These are phyloP conservation scores for Phialocephala subalpina DNA, from an alignment of 2,329 filamentous ascomycete genomes.

Conservation along the genomic window DNA sequence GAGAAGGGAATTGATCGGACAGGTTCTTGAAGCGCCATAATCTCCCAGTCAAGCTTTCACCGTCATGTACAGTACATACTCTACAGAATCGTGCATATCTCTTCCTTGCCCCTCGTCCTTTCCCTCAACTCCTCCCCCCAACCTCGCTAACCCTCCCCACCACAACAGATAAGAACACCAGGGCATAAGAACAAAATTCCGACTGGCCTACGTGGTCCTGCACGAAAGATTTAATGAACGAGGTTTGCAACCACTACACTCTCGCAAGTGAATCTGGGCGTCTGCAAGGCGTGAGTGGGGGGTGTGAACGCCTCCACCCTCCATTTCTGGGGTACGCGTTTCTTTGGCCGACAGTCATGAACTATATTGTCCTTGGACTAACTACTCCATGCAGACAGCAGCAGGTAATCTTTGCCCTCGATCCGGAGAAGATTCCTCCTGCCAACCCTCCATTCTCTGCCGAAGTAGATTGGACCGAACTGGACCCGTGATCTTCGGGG, in stretches of 20 bases:
- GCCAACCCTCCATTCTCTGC: too few relatives aligned
- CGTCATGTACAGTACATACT: not conserved
- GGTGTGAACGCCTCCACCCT: not conserved
- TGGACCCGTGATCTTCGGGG: too few relatives aligned
- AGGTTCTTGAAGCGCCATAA: not conserved
- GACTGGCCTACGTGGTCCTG: not conserved
- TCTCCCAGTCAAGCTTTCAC: not conserved
- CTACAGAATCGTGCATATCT: not conserved
- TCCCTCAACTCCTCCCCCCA: too few relatives aligned
- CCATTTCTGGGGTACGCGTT: not conserved
- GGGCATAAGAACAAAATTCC: not conserved
- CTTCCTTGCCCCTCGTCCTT: too few relatives aligned
- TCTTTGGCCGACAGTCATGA: not conserved
- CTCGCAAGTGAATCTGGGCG: not conserved
- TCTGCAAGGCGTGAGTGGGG: not conserved
- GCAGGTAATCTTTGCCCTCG: too few relatives aligned
- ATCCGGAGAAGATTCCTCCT: too few relatives aligned
- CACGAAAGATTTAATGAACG: not conserved
- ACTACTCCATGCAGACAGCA: too few relatives aligned
- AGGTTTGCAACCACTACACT: not conserved
- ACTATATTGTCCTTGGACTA: too few relatives aligned
- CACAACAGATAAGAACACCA: not conserved
- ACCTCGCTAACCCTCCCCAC: not conserved
- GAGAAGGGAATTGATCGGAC: not conserved
- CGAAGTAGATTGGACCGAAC: too few relatives aligned